Evolutionary conservation across 2,329 filamentous ascomycete species (phyloP), one percentile per base, ranked within the genome.

Genomic region (Pyricularia pennisetigena): DNA sequence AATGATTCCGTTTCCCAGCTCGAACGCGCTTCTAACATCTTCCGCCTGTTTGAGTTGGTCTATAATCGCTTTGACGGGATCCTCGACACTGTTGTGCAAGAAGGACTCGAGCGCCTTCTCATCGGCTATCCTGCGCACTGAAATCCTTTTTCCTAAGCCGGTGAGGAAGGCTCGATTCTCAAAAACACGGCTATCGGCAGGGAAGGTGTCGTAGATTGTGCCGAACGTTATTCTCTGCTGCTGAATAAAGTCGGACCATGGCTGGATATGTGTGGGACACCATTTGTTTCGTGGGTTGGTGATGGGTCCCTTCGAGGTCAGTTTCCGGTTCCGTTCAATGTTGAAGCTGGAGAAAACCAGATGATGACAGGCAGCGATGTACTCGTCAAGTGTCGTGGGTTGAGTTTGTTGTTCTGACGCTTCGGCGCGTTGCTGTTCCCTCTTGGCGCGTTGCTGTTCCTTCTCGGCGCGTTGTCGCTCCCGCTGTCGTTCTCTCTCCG

Each of bases 1-100:
- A 20, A 75, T n/a, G 35, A 79, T 72, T 8, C 75, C 73, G 54
- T 74, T 66, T 14, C 72, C 73, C 1, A 79, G 30, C 12, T 74
- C 64, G 57, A 76, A 76, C 1, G 54, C 72, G 29, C 41, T 54
- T 6, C 64, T 70, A 1, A 75, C 65, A 32, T 67, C 49, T n/a
- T 73, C 67, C 23, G 73, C 71, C 9, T 70, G 12, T 12, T 64
- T 72, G 20, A 79, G 73, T 41, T 74, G 62, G 0, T 78, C n/a
- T 12, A 79, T 67, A 32, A 78, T 77, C 0, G 32, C 32, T 14
- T 68, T 69, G 3, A 79, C 74, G 2, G 74, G 76, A 24, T 69
- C 66, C 23, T 70, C 68, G 54, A 69, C 23, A 16, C 16, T 29
- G 10, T 41, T 71, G 70, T 68, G 79, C 72, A 20, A 78, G 74